Conservation (phyloP, 1,284 basidiomycete species). For the Hemileia vastatrix region DNA sequence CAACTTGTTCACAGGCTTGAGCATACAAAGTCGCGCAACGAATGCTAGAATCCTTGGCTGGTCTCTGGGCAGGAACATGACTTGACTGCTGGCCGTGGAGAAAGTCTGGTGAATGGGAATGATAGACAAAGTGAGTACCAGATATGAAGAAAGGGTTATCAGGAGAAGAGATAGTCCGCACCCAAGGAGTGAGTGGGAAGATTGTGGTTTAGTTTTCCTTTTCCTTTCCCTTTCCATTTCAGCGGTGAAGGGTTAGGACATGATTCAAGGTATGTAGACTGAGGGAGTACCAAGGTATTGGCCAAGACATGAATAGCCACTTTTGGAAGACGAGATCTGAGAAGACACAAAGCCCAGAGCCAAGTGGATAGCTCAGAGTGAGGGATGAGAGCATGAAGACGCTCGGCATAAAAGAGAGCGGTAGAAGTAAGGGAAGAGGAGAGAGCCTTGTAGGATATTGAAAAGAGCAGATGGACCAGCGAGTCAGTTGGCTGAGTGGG, state of each 20-base stretch:
- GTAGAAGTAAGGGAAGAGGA: constrained; percentile 24
- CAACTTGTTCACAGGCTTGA: constrained; percentile 26
- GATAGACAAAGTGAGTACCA: too few relatives aligned
- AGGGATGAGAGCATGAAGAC: constrained; percentile 31
- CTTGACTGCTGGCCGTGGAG: too few relatives aligned
- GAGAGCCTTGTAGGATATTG: constrained; percentile 9
- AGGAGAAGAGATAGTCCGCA: too few relatives aligned
- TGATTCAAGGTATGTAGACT: background rate
- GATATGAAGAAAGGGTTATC: too few relatives aligned
- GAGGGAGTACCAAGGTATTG: constrained; percentile 26
- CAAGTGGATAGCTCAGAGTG: constrained; percentile 27
- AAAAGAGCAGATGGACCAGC: constrained; percentile 20
- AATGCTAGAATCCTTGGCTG: constrained; percentile 30
- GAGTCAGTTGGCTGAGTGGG: constrained; percentile 17
- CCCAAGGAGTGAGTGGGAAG: too few relatives aligned
- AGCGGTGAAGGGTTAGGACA: constrained; percentile 1
- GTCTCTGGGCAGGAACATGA: too few relatives aligned
- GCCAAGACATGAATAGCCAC: constrained; percentile 32
- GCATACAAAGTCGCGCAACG: constrained; percentile 36
- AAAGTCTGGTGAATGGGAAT: too few relatives aligned
- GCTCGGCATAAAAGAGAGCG: constrained; percentile 37
- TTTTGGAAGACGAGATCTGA: constrained; percentile 14
- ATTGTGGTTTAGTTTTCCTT: constrained; percentile 1
- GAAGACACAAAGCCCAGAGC: constrained; percentile 27
- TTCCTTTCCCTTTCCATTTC: constrained; percentile 6